Percentiles rank a stretch among this genome's conserved stretches.
These are phyloP conservation scores for Trichothecium sympodiale DNA, from an alignment of 2,329 filamentous ascomycete genomes.

Conservation along the genomic window DNA sequence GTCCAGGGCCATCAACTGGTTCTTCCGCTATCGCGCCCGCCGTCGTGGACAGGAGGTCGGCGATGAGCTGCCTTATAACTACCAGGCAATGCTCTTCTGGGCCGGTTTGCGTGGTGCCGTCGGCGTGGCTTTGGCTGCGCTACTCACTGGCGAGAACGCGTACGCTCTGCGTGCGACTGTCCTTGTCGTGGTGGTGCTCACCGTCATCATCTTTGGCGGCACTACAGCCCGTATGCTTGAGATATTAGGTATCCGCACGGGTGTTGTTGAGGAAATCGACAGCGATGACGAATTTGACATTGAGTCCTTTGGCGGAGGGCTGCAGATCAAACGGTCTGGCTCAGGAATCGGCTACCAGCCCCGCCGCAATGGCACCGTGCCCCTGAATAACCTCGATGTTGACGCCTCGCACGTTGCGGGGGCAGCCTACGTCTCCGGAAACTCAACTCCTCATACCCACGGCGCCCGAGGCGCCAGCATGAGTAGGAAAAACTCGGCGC, in stretches of 20 bases:
- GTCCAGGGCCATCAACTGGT: slow-evolving; percentile 81
- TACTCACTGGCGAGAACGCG: slow-evolving; percentile 71
- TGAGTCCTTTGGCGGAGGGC: slow-evolving; percentile 56
- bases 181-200: slow-evolving; percentile 92
- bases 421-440: slow-evolving; percentile 37
- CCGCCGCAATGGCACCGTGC: slow-evolving; percentile 50
- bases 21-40: slow-evolving; percentile 75
- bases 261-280: slow-evolving; percentile 92
- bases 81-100: slow-evolving; percentile 99
- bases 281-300: slow-evolving; percentile 99
- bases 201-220: slow-evolving; percentile 96
- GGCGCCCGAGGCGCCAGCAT: slow-evolving; percentile 32
- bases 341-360: slow-evolving; percentile 69
- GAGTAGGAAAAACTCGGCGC: slow-evolving; percentile 40
- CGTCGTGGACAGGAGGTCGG: slow-evolving; percentile 62
- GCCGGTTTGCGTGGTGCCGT: slow-evolving; percentile 91
- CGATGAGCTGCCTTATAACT: slow-evolving; percentile 87
- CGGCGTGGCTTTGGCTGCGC: slow-evolving; percentile 85
- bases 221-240: slow-evolving; percentile 97
- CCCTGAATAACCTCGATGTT: slow-evolving; percentile 39
- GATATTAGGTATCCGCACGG: slow-evolving; percentile 90
- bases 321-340: slow-evolving; percentile 72
- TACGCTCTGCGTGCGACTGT: slow-evolving; percentile 85
- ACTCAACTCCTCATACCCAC: slow-evolving; percentile 31
- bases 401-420: slow-evolving; percentile 22